These are phyloP conservation scores for Puccinia horiana DNA, from an alignment of 1,284 basidiomycete genomes.

Conservation along the genomic window DNA sequence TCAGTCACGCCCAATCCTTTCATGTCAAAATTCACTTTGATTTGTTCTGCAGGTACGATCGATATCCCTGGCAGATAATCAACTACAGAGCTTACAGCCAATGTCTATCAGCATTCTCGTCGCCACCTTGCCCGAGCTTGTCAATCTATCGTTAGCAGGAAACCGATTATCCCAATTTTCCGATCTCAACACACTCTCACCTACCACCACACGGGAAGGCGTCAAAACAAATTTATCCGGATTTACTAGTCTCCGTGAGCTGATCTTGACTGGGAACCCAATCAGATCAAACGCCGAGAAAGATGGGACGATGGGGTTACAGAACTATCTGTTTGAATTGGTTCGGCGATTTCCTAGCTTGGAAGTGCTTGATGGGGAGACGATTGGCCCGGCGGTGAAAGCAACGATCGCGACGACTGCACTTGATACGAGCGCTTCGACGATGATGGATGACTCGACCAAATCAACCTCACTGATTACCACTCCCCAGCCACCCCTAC, in stretches of 20 bases:
- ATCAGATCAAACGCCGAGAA: constrained; percentile 68
- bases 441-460: not conserved
- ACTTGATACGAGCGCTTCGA: not conserved
- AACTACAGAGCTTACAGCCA: constrained; percentile 26
- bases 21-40: not conserved
- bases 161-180: constrained; percentile 36
- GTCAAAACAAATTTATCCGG: not conserved
- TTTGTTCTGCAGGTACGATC: constrained; percentile 18
- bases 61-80: constrained; percentile 41
- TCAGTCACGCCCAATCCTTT: constrained; percentile 70
- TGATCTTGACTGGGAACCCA: constrained; percentile 78
- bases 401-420: not conserved
- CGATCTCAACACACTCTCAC: constrained; percentile 44
- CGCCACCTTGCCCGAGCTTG: constrained; percentile 65
- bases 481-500: constrained; percentile 8
- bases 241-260: constrained; percentile 69
- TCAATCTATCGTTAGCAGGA: constrained; percentile 36
- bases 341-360: constrained; percentile 33
- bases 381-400: constrained; percentile 36
- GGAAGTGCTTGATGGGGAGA: constrained; percentile 37
- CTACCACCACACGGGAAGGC: not conserved
- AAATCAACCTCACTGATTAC: not conserved
- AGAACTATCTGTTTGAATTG: constrained; percentile 54
- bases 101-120: constrained; percentile 37
- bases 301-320: constrained; percentile 66